Conservation (phyloP, 257 asterid species). For the Coffea eugenioides region DNA sequence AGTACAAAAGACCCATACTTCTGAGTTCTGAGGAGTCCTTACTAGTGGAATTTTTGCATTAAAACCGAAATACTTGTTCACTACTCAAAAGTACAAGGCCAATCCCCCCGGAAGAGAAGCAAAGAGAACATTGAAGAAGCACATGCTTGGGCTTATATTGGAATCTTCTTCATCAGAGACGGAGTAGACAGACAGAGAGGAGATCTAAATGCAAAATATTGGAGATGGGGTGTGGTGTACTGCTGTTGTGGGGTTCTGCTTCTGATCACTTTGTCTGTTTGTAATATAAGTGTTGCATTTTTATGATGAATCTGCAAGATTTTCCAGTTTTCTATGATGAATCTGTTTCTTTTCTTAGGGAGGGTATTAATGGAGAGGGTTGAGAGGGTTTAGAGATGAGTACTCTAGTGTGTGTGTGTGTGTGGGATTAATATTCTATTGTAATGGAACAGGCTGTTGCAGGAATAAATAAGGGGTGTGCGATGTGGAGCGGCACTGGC, state of each 20-base stretch:
- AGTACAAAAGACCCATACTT: constrained; percentile 54
- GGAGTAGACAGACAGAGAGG: constrained; percentile 27
- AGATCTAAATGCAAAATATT: constrained; percentile 55
- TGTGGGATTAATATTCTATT: constrained; percentile 30
- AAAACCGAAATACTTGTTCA: constrained; percentile 39
- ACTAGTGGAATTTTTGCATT: constrained; percentile 1
- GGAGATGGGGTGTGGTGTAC: constrained; percentile 11
- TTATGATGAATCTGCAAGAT: constrained; percentile 13
- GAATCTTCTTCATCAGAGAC: constrained; percentile 42
- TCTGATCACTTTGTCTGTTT: constrained; percentile 54
- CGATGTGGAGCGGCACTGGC: background rate
- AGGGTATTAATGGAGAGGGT: constrained; percentile 44
- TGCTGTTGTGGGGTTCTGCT: constrained; percentile 9
- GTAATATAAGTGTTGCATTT: constrained; percentile 18
- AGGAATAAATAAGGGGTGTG: constrained; percentile 32
- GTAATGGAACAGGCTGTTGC: constrained; percentile 50
- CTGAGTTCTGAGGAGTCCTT: background rate
- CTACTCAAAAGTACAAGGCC: constrained; percentile 30
- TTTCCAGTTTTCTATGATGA: constrained; percentile 20
- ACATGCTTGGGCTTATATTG: constrained; percentile 61
- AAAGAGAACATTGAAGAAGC: constrained; percentile 62
- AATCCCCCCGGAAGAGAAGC: constrained; percentile 42
- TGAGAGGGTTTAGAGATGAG: constrained; percentile 28
- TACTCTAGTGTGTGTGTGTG: constrained; percentile 8
- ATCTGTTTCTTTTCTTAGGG: background rate